phyloP scores from a whole-genome alignment of 106 monocot genomes.

The Acorus gramineus region DNA sequence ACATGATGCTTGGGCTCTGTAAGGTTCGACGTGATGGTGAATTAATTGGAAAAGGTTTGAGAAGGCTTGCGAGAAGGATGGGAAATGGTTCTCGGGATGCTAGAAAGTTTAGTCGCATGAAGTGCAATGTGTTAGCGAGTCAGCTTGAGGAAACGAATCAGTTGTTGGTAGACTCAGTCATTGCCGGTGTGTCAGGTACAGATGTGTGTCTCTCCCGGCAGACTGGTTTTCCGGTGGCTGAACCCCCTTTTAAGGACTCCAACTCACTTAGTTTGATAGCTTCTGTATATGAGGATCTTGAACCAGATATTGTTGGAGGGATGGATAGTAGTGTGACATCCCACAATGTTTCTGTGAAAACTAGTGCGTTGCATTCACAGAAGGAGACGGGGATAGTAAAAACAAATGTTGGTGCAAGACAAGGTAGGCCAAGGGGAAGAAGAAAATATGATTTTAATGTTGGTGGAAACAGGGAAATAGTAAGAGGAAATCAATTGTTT shows the following conservation, averaged over 20 bases:
- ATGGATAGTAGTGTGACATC: too few species aligned
- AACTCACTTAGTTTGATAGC: not conserved
- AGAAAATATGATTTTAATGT: too few species aligned
- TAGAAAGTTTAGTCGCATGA: not conserved
- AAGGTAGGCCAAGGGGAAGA: too few species aligned
- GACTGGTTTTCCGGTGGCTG: conserved; percentile 1
- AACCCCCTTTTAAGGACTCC: not conserved
- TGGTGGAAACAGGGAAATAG: too few species aligned
- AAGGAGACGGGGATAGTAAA: too few species aligned
- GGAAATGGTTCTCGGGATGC: conserved; percentile 8
- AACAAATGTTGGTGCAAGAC: too few species aligned
- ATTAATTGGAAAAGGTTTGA: conserved; percentile 11
- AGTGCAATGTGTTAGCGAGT: conserved; percentile 2
- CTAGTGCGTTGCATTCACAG: too few species aligned
- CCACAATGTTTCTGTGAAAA: too few species aligned
- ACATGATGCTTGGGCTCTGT: not conserved
- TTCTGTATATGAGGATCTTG: conserved; percentile 2
- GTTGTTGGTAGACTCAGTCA: not conserved
- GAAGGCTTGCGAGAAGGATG: conserved; percentile 13
- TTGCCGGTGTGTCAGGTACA: not conserved
- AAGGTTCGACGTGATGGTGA: conserved; percentile 5
- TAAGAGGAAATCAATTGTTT: too few species aligned
- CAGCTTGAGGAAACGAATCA: conserved; percentile 7
- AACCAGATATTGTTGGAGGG: not conserved
- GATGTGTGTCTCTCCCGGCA: not conserved